Percentiles rank a stretch among this genome's conserved stretches.
These are phyloP conservation scores for Spizellomyces sp. DNA, from an alignment of 192 early-diverging fungal genomes.

Conservation along the genomic window DNA sequence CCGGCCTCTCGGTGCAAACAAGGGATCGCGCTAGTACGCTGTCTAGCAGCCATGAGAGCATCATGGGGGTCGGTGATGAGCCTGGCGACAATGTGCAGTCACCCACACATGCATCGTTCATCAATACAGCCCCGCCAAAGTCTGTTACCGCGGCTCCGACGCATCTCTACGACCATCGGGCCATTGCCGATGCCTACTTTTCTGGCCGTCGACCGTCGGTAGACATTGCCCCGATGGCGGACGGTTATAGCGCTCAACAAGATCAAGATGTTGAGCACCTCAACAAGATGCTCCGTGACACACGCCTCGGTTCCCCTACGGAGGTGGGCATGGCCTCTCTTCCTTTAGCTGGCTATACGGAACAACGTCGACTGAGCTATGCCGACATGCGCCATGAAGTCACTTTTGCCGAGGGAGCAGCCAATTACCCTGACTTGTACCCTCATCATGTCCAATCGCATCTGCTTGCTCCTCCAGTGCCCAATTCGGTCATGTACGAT, in stretches of 20 bases:
- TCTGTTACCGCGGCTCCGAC: not conserved
- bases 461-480: not conserved
- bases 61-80: not conserved
- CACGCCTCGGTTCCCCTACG: not conserved
- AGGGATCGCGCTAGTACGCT: not conserved
- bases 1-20: not conserved
- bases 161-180: constrained; percentile 21
- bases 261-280: constrained; percentile 6
- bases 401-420: not conserved
- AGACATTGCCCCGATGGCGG: constrained; percentile 10
- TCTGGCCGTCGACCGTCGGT: constrained; percentile 23
- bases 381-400: not conserved
- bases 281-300: constrained; percentile 9
- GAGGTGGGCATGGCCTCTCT: too few species aligned
- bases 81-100: not conserved
- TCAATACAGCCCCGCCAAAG: not conserved
- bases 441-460: not conserved
- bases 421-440: not conserved
- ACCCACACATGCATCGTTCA: not conserved
- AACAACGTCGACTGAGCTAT: not conserved
- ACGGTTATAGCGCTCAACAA: not conserved
- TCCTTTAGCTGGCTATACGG: not conserved
- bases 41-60: not conserved
- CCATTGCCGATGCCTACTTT: constrained; percentile 36
- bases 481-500: not conserved